Conservation (phyloP, 2,329 filamentous ascomycete genomes). For the Parastagonospora nodorum region DNA sequence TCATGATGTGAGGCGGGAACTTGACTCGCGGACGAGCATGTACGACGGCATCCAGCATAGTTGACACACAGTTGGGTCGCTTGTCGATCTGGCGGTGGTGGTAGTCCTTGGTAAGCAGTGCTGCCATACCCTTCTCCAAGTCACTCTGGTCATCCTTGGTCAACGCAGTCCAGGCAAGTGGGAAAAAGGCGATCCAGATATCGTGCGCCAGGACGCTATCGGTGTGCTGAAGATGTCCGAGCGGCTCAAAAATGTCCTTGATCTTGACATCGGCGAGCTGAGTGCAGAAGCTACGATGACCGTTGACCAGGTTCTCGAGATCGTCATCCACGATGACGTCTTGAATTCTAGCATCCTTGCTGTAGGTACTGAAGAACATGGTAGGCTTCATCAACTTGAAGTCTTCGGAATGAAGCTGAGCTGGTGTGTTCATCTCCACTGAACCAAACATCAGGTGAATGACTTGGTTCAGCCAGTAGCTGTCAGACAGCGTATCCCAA, state of each 20-base stretch:
- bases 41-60: conserved; percentile 84
- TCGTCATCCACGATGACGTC: conserved; percentile 79
- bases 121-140: conserved; percentile 88
- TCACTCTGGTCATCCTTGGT: conserved; percentile 87
- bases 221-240: conserved; percentile 89
- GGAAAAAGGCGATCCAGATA: conserved; percentile 90
- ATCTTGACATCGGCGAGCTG: conserved; percentile 86
- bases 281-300: conserved; percentile 80
- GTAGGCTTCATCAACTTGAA: conserved; percentile 78
- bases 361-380: conserved; percentile 73
- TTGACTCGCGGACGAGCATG: conserved; percentile 86
- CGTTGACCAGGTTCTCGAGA: conserved; percentile 77
- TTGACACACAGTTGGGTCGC: conserved; percentile 93
- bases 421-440: conserved; percentile 79
- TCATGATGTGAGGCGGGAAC: conserved; percentile 93
- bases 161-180: conserved; percentile 89
- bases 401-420: conserved; percentile 82
- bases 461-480: conserved; percentile 96
- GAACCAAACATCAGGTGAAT: conserved; percentile 91
- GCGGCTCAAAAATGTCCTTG: conserved; percentile 85
- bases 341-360: conserved; percentile 67
- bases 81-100: conserved; percentile 93
- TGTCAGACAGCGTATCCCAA: conserved; percentile 93
- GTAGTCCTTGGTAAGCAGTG: conserved; percentile 90
- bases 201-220: conserved; percentile 82